Percentiles rank a stretch among this genome's conserved stretches.
phyloP scores from a whole-genome alignment of 106 monocot species.

The Acorus gramineus region DNA sequence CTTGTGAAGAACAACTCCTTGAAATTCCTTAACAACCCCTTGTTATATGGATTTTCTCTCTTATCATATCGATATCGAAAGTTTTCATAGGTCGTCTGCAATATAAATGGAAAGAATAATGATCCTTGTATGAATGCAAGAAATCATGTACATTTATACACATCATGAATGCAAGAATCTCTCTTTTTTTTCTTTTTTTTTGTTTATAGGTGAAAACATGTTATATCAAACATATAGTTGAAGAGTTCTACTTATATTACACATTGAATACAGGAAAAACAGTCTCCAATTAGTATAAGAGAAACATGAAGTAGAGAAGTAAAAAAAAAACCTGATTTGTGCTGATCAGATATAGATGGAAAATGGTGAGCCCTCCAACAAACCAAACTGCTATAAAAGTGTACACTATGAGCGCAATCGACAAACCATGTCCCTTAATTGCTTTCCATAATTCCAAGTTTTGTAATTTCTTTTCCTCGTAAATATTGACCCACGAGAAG shows the following conservation, averaged over 20 bases:
- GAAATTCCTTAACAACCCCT: conserved; percentile 37
- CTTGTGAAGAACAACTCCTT: conserved; percentile 48
- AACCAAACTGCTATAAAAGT: conserved; percentile 92
- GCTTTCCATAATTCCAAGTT: conserved; percentile 34
- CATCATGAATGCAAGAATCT: too few relatives aligned
- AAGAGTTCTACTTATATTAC: too few relatives aligned
- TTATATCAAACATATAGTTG: too few relatives aligned
- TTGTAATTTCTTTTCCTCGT: conserved; percentile 33
- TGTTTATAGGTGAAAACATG: too few relatives aligned
- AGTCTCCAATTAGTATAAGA: neutral
- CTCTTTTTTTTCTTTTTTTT: too few relatives aligned
- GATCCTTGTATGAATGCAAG: too few relatives aligned
- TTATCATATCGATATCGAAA: conserved; percentile 72
- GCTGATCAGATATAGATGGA: conserved; percentile 78
- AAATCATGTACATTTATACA: too few relatives aligned
- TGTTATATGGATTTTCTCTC: conserved; percentile 72
- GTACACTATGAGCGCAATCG: conserved; percentile 71
- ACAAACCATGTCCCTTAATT: conserved; percentile 52
- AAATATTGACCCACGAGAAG: conserved; percentile 74
- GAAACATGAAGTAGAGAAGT: neutral
- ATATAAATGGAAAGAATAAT: neutral
- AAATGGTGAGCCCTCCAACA: conserved; percentile 89
- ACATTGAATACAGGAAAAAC: neutral
- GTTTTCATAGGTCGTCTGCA: conserved; percentile 87
- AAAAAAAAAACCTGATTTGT: conserved; percentile 41